Evolutionary conservation across 805 yeast genomes (phyloP), one percentile per base, ranked within the genome.

Genomic region (Starmerella vaccinii): DNA sequence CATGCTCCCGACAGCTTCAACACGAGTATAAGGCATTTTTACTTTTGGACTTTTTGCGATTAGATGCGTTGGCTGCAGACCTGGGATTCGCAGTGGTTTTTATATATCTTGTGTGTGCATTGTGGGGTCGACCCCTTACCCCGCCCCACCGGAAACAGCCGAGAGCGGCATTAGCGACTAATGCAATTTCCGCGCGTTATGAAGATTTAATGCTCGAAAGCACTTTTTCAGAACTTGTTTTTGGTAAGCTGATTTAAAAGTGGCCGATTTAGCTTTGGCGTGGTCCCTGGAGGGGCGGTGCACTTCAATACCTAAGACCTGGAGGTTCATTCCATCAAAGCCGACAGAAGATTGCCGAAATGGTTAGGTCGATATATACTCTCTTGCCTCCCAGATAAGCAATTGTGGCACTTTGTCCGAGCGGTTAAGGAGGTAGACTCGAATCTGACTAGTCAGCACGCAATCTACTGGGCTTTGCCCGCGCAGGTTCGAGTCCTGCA

Each of bases 401-500:
- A 22, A 26, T 16, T 41, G 24, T 39, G 61, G 59, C 59, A 56
- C 57, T 54, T 49, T 57, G 61, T 52, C 60, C 60, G 60, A 57
- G 60, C 53, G 60, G 60, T 57, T 57, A 57, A 57, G 60, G 60
- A 52, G 60, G 55, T 49, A 56, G 61, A 57, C 58, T 57, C 58
- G 61, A 57, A 57, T 54, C 50, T 32, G 61, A 56, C 53, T 52
- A 39, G 34, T 29, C 22, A 34, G 54, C 44, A 41, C 40, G 60
- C 38, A 47, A 57, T 57, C 61, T 56, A 49, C 57, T 57, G 59
- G 59, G 61, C 56, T 57, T 43, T 51, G 57, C 61, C 59, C 59
- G 61, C 61, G 59, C 59, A 56, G 61, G 61, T 57, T 57, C 61
- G 61, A 57, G 56, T 57, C 61, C 61, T 56, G 59, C 59, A 49